A percentile compares a stretch with the other conserved stretches of the same genome.
phyloP scores from a whole-genome alignment of 1,284 basidiomycete genomes.

The Apiotrichum sp. region DNA sequence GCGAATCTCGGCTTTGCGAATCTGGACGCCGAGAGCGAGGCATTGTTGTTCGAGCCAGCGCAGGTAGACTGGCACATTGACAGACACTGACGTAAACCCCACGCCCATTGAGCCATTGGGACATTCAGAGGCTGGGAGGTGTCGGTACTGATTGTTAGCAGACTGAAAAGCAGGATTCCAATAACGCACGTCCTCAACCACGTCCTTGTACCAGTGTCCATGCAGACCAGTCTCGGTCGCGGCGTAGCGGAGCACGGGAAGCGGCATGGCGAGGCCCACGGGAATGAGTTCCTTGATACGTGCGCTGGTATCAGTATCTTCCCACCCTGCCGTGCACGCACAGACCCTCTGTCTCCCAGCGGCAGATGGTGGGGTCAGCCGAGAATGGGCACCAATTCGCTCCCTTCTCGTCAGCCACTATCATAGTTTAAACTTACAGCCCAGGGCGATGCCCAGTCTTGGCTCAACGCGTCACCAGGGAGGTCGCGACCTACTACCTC shows the following conservation, averaged over 20 bases:
- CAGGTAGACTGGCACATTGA: constrained; percentile 18
- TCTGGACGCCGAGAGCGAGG: constrained; percentile 12
- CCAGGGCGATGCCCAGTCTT: constrained; percentile 21
- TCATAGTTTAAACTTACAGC: constrained; percentile 6
- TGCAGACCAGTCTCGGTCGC: constrained; percentile 17
- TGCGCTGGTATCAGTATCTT: background rate
- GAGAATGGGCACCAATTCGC: constrained; percentile 16
- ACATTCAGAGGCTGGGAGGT: constrained; percentile 10
- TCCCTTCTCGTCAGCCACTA: background rate
- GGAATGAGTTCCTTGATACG: constrained; percentile 17
- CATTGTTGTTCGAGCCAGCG: constrained; percentile 18
- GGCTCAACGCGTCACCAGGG: constrained; percentile 7
- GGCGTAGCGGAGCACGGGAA: constrained; percentile 19
- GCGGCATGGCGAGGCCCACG: constrained; percentile 16
- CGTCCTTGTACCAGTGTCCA: constrained; percentile 19
- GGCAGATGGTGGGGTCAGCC: constrained; percentile 5
- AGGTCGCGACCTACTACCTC: constrained; percentile 11
- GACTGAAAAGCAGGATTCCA: no score
- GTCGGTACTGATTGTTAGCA: constrained; percentile 9
- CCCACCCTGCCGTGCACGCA: background rate
- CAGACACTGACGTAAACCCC: constrained; percentile 16
- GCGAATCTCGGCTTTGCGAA: constrained; percentile 4
- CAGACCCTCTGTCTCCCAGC: constrained; percentile 18
- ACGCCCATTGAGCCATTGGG: constrained; percentile 16
- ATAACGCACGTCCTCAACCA: constrained; percentile 7